These are phyloP conservation scores for Gamarada debralockiae DNA, from an alignment of 495 filamentous ascomycete species.

Conservation along the genomic window DNA sequence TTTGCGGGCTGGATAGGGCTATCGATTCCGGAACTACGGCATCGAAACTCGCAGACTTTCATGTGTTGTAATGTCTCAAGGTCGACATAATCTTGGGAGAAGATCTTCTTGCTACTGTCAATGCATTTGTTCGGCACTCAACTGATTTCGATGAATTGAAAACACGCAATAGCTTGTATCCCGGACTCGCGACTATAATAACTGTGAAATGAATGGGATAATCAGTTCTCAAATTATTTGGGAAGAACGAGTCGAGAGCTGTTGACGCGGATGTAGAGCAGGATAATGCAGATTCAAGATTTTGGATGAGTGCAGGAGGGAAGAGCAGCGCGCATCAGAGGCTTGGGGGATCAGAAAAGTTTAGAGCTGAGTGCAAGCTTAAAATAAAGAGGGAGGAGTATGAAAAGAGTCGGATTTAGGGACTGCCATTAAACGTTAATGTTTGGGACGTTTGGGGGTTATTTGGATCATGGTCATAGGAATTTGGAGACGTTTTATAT, in stretches of 20 bases:
- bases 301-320: neutral
- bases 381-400: neutral
- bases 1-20: too few species aligned
- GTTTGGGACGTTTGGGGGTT: too few species aligned
- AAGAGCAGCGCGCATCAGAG: neutral
- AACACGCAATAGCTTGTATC: neutral
- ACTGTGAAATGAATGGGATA: too few species aligned
- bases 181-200: neutral
- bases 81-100: constrained; percentile 3
- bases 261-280: neutral
- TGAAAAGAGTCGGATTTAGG: neutral
- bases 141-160: neutral
- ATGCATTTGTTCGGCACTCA: constrained; percentile 1
- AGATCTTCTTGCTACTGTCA: constrained; percentile 1
- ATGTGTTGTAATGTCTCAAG: neutral
- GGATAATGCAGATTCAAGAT: neutral
- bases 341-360: neutral
- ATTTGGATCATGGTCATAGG: too few species aligned
- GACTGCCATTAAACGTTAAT: too few species aligned
- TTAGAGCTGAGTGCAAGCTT: neutral
- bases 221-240: too few species aligned
- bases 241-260: neutral
- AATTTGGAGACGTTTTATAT: too few species aligned
- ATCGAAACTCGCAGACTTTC: neutral
- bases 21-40: too few species aligned